Conservation (phyloP, 1,284 basidiomycete genomes). For the Wallemia mellicola region DNA sequence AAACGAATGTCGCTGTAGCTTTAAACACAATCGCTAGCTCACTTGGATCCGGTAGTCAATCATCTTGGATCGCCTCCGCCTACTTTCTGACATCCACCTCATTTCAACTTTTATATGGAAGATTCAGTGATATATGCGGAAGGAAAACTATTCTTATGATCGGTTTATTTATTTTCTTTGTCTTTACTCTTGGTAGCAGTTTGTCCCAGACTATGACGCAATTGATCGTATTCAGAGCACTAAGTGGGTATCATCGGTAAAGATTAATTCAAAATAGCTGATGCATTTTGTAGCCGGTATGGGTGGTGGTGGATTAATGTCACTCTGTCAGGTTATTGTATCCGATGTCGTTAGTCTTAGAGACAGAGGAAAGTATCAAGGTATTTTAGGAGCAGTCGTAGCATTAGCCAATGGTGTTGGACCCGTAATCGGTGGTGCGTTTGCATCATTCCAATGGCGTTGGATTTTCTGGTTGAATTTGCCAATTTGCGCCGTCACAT, state of each 20-base stretch:
- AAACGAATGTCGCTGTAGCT: not conserved
- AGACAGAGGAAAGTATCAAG: slow-evolving; percentile 1
- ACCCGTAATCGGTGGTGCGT: slow-evolving; percentile 8
- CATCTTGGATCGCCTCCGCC: not conserved
- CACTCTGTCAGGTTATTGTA: slow-evolving; percentile 3
- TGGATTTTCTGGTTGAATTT: slow-evolving; percentile 9
- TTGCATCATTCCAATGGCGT: slow-evolving; percentile 6
- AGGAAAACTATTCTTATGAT: not conserved
- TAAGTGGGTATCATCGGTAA: not conserved
- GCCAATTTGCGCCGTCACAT: slow-evolving; percentile 7
- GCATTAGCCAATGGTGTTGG: slow-evolving; percentile 8
- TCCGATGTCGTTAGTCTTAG: slow-evolving; percentile 7
- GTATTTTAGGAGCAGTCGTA: slow-evolving; percentile 8
- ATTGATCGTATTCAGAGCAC: not conserved
- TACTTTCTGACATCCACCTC: not conserved
- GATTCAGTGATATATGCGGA: not conserved
- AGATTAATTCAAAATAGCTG: not conserved
- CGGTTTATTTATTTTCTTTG: not conserved
- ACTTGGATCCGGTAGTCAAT: not conserved
- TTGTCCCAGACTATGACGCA: not conserved
- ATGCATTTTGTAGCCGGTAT: too few relatives aligned
- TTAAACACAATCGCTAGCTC: not conserved
- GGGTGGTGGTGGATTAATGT: too few relatives aligned
- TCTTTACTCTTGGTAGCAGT: not conserved
- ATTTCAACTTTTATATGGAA: not conserved